These are phyloP conservation scores for Ophiostoma piceae DNA, from an alignment of 2,329 filamentous ascomycete species.

Conservation along the genomic window DNA sequence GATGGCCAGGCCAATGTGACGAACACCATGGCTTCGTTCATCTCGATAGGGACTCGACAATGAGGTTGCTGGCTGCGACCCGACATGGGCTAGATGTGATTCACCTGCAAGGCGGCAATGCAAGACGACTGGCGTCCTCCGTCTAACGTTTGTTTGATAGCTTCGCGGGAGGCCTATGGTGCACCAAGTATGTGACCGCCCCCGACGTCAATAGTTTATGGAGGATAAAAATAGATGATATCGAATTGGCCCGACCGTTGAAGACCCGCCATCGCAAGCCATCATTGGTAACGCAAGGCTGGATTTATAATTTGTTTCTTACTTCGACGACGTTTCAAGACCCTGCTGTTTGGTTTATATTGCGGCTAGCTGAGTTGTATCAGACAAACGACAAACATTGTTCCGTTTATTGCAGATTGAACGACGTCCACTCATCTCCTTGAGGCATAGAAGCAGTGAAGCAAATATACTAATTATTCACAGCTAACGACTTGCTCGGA, in stretches of 20 bases:
- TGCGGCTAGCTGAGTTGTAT: not conserved
- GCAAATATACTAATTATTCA: no score
- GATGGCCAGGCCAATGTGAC: not conserved
- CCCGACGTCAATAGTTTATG: not conserved
- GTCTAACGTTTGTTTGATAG: not conserved
- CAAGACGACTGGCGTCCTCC: not conserved
- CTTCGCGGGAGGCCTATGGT: not conserved
- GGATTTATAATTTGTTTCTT: not conserved
- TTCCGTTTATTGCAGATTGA: not conserved
- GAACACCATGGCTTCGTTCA: not conserved
- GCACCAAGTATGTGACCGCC: not conserved
- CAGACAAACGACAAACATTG: no score
- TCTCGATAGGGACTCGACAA: not conserved
- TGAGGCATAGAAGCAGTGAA: no score
- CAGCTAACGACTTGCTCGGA: no score
- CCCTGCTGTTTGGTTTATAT: not conserved
- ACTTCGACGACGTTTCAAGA: not conserved
- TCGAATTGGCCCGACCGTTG: not conserved
- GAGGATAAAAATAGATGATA: conserved; percentile 1
- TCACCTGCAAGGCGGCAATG: not conserved
- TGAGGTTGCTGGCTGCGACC: not conserved
- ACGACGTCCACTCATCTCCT: no score
- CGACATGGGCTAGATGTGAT: not conserved
- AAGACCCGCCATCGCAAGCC: not conserved
- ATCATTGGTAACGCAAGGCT: not conserved